Base-by-base conservation (phyloP, 129 eudicot genomes). In the Chrysanthemum lavandulifolium region DNA sequence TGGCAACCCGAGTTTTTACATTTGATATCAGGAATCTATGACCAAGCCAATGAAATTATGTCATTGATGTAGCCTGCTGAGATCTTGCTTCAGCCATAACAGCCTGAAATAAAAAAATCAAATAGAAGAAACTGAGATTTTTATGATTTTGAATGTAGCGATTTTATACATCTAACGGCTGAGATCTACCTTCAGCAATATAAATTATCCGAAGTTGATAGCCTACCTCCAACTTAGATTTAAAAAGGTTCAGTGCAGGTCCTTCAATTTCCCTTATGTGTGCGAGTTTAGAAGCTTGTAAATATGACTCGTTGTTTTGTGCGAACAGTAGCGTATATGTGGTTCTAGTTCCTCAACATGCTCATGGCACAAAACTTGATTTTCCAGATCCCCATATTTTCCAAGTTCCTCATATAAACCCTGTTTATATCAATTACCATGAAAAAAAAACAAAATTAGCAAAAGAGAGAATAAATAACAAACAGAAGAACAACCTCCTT, bases 271-370 rank as follows among this genome's bases (percentile, higher is more conserved):
- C 98, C 47, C 97, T 97, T 64, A 94, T 84, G 57, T 86, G 93
- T 61, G 23, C 23, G 49, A 90, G 89, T 78, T 94, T 97, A 82
- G 97, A 94, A 77, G 96, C 82, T 68, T 90, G 92, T 54, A 93
- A n/a, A 77, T 93, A 87, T 74, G 97, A 90, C 79, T 90, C 87
- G 45, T 96, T 92, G 90, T 87, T 83, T 90, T 93, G 84, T 93
- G 97, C 80, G 87, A 81, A 70, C 98, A 93, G 75, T 90, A 93
- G 8, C 92, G 80, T 52, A 93, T 90, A 68, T 96, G 90, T 58
- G 98, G 97, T 82, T 93, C 97, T 74, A 93, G 87, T 84, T 90
- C 98, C 82, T 86, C 98, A 80, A 93, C 98, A 29, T 97, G 97
- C 79, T 90, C 96, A 72, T 92, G 88, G 73, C 98, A 93, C 77